Conservation (phyloP, 352 stramenopile genomes). For the Halophytophthora batemanensis region DNA sequence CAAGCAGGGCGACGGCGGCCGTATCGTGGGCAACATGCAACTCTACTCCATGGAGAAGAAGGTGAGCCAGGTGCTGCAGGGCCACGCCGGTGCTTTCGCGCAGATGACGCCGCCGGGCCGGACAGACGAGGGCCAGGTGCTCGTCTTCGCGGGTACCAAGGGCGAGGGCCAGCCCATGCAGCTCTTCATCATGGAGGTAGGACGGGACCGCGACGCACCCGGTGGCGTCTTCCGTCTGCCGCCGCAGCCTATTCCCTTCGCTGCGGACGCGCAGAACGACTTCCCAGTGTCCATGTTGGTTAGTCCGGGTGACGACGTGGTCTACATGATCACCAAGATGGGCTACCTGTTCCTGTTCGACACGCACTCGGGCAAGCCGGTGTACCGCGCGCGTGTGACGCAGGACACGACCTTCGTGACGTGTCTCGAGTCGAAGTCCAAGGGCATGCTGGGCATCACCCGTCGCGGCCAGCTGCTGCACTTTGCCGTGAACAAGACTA, state of each 20-base stretch:
- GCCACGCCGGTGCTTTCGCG: conserved; percentile 96
- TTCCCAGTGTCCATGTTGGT: conserved; percentile 98
- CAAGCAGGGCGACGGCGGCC: conserved; percentile 90
- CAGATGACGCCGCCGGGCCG: conserved; percentile 95
- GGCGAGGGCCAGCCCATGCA: conserved; percentile 72
- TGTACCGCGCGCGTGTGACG: conserved; percentile 97
- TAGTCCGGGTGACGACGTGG: conserved; percentile 90
- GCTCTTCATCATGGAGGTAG: conserved; percentile 99
- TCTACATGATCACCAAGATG: conserved; percentile 99
- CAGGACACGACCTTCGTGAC: conserved; percentile 98
- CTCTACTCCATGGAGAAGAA: conserved; percentile 98
- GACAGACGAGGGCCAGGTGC: conserved; percentile 87
- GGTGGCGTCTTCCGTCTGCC: conserved; percentile 94
- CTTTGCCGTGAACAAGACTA: conserved; percentile 96
- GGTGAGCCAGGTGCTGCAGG: conserved; percentile 97
- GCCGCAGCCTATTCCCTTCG: conserved; percentile 94
- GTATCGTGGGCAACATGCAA: conserved; percentile 98
- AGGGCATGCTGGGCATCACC: conserved; percentile 98
- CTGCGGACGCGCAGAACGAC: conserved; percentile 94
- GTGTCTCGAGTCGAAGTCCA: conserved; percentile 87
- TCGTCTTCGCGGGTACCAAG: conserved; percentile 85
- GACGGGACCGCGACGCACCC: conserved; percentile 93
- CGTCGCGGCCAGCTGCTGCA: conserved; percentile 96
- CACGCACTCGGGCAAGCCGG: conserved; percentile 96
- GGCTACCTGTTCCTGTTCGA: conserved; percentile 99